Conservation (phyloP, 495 filamentous ascomycete genomes). For the Astrothelium subdiscretum region DNA sequence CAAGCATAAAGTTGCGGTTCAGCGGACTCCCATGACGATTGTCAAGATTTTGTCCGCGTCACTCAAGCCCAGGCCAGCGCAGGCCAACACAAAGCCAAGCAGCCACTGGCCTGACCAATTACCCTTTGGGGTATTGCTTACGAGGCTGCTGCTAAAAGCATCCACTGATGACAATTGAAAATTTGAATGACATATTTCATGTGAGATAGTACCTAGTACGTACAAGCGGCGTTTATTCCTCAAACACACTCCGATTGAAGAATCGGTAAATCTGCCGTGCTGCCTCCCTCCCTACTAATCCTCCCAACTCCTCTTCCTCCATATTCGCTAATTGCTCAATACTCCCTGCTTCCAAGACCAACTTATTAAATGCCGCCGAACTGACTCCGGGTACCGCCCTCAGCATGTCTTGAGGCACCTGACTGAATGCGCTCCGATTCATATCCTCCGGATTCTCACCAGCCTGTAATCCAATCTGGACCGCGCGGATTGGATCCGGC, state of each 20-base stretch:
- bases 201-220: no score
- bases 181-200: no score
- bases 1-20: neutral
- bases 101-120: neutral
- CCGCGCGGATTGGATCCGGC: conserved; percentile 81
- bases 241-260: conserved; percentile 73
- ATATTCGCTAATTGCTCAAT: conserved; percentile 81
- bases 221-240: conserved; percentile 21
- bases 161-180: neutral
- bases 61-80: neutral
- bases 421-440: conserved; percentile 48
- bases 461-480: conserved; percentile 65
- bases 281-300: conserved; percentile 67
- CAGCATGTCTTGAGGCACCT: conserved; percentile 76
- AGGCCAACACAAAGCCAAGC: neutral
- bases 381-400: conserved; percentile 77
- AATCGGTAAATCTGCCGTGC: conserved; percentile 69
- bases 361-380: conserved; percentile 54
- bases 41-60: neutral
- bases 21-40: neutral
- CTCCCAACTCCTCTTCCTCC: conserved; percentile 56
- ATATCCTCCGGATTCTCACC: conserved; percentile 47
- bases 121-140: neutral
- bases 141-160: neutral
- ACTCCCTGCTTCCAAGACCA: conserved; percentile 64